Base-by-base conservation (phyloP, 352 stramenopile species). In the Phytophthora capsici region DNA sequence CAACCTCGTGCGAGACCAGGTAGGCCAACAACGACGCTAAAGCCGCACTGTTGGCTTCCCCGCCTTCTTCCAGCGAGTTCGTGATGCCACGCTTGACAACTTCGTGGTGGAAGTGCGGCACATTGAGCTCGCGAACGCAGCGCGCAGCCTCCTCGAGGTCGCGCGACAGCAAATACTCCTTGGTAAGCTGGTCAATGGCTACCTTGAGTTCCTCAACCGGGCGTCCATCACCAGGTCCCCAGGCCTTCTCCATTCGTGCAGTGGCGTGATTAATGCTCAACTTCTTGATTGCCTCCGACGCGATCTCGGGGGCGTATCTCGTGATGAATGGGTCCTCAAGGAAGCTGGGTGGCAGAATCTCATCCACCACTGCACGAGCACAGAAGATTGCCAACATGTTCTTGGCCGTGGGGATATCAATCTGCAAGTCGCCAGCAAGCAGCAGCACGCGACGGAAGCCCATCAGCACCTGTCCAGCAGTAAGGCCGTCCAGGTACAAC, bases 341-440 rank as follows among this genome's bases (percentile, higher is more conserved):
- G 67, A 99, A 99, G 37, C 95, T 98, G 17, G 98, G 98, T 32
- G 98, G 95, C 12, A 99, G 69, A 30, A 99, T 97, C 71, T 99
- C 98, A 68, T 99, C 98, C 34, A 99, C 96, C 9, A 99, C 96
- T 5, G 97, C 97, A 20, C 98, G 91, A 4, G 98, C 98, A 26
- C 98, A 80, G 81, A 99, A 99, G 64, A 97, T 98, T 34, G 94
- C 88, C 25, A 99, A 81, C 86, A 98, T 98, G 41, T 84, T 91
- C 68, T 96, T 82, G 49, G 90, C 90, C 72, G 80, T 98, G 70
- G 65, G 97, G 86, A 89, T 98, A 63, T 99, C 97, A 49, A 99
- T 96, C 59, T 93, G 82, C 57, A 99, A 84, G 69, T 99, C 98
- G 32, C 99, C 94, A 7, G 98, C 86, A 8, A 95, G 83, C 60